Evolutionary conservation across 495 filamentous ascomycete genomes (phyloP).

Genomic region (Penicillium odoratum): DNA sequence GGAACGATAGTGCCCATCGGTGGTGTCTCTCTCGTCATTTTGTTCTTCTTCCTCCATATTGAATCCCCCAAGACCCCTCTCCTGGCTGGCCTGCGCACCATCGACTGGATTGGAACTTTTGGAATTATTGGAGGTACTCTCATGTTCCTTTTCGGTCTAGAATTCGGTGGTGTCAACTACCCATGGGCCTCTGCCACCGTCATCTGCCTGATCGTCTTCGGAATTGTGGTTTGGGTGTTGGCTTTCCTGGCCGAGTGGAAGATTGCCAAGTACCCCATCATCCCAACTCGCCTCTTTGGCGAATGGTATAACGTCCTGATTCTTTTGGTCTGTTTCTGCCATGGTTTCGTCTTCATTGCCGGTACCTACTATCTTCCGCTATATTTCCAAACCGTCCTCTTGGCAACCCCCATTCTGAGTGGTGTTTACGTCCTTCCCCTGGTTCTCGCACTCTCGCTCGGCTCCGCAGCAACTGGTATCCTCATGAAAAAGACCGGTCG

Average conservation of each 20-base stretch:
- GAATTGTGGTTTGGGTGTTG: constrained; percentile 57
- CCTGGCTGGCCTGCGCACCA: constrained; percentile 64
- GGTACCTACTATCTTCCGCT: constrained; percentile 75
- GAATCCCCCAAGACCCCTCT: constrained; percentile 75
- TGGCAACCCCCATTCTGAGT: constrained; percentile 68
- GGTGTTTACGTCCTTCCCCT: constrained; percentile 80
- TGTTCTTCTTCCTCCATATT: constrained; percentile 71
- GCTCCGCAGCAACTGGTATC: constrained; percentile 63
- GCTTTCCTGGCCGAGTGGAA: constrained; percentile 72
- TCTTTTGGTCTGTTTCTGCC: constrained; percentile 59
- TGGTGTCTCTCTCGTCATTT: constrained; percentile 64
- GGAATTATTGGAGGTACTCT: constrained; percentile 73
- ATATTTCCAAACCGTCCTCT: constrained; percentile 76
- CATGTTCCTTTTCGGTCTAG: constrained; percentile 79
- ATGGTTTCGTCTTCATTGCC: constrained; percentile 73
- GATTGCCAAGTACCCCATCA: constrained; percentile 73
- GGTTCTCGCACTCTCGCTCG: constrained; percentile 66
- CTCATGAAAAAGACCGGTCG: constrained; percentile 70
- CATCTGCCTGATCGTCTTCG: constrained; percentile 78
- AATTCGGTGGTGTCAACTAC: constrained; percentile 72
- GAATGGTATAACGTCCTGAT: constrained; percentile 58
- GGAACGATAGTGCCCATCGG: constrained; percentile 60
- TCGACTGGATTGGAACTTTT: constrained; percentile 74
- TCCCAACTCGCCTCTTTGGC: constrained; percentile 69
- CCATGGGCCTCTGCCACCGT: constrained; percentile 77